phyloP scores from a whole-genome alignment of 495 filamentous ascomycete genomes.

The Neurospora hispaniola region DNA sequence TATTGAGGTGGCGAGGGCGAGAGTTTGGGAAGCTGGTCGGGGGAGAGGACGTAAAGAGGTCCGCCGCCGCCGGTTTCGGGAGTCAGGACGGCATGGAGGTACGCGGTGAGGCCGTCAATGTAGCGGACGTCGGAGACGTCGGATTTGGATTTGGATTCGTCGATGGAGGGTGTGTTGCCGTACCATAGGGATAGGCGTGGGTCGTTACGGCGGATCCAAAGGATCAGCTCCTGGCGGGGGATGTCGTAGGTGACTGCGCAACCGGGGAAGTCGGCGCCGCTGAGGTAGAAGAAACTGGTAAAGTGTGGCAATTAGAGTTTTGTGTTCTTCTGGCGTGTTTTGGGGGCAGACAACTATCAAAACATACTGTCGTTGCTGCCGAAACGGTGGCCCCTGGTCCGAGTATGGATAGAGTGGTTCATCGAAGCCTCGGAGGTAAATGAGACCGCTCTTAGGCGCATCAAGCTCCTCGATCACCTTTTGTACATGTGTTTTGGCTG shows the following conservation, averaged over 20 bases:
- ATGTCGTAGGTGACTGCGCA: constrained; percentile 57
- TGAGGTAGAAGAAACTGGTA: constrained; percentile 54
- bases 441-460: constrained; percentile 44
- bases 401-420: constrained; percentile 45
- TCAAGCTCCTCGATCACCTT: constrained; percentile 59
- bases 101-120: constrained; percentile 24
- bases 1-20: constrained; percentile 11
- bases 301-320: background rate
- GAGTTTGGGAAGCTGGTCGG: constrained; percentile 31
- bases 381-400: constrained; percentile 47
- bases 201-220: constrained; percentile 52
- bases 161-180: constrained; percentile 42
- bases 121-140: constrained; percentile 44
- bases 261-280: constrained; percentile 49
- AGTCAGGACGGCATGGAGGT: constrained; percentile 18
- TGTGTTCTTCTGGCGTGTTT: background rate
- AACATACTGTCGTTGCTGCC: constrained; percentile 51
- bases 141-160: constrained; percentile 39
- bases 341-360: background rate
- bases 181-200: constrained; percentile 48
- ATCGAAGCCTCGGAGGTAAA: constrained; percentile 46
- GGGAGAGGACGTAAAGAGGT: constrained; percentile 33
- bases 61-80: constrained; percentile 9
- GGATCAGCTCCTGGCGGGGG: constrained; percentile 39
- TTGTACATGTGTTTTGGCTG: constrained; percentile 73